Percentiles rank a stretch among this genome's conserved stretches.
phyloP scores from a whole-genome alignment of 257 asterid genomes.

The Mitragyna speciosa region DNA sequence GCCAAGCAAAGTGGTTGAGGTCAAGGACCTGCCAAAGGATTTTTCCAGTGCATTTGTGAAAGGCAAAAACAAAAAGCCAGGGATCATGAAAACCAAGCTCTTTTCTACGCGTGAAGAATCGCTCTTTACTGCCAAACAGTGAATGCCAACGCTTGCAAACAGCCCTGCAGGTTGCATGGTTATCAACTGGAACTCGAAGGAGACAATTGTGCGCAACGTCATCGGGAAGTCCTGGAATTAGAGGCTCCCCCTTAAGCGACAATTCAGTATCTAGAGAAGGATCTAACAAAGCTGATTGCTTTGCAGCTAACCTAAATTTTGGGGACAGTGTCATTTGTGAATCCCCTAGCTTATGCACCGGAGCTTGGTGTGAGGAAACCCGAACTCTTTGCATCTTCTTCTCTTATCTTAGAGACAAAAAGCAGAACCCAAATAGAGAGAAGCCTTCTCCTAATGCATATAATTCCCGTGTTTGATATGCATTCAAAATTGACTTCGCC shows the following conservation, averaged over 20 bases:
- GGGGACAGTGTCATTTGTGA: conserved; percentile 87
- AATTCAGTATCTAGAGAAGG: conserved; percentile 47
- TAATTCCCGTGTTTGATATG: not conserved
- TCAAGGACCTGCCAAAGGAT: conserved; percentile 88
- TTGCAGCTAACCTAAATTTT: conserved; percentile 61
- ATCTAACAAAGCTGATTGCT: conserved; percentile 47
- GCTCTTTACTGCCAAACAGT: conserved; percentile 69
- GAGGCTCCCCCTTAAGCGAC: conserved; percentile 53
- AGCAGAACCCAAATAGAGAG: not conserved
- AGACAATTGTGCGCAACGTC: conserved; percentile 88
- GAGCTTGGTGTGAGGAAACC: conserved; percentile 70
- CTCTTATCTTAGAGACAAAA: not conserved
- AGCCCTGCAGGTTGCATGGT: conserved; percentile 49
- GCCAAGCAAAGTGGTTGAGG: conserved; percentile 69
- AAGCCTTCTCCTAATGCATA: not conserved
- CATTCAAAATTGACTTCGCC: not conserved
- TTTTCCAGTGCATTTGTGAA: conserved; percentile 78
- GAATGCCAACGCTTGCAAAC: conserved; percentile 83
- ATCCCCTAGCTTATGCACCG: conserved; percentile 83
- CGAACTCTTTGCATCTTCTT: conserved; percentile 49
- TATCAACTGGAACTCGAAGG: conserved; percentile 71
- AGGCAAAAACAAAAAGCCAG: conserved; percentile 82
- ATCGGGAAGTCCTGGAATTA: conserved; percentile 91
- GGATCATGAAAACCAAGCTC: conserved; percentile 84
- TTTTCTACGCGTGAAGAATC: conserved; percentile 67